A percentile compares a stretch with the other conserved stretches of the same genome.
These are phyloP conservation scores for Tillandsia fasciculata DNA, from an alignment of 176 grass and related monocot genomes.

Conservation along the genomic window DNA sequence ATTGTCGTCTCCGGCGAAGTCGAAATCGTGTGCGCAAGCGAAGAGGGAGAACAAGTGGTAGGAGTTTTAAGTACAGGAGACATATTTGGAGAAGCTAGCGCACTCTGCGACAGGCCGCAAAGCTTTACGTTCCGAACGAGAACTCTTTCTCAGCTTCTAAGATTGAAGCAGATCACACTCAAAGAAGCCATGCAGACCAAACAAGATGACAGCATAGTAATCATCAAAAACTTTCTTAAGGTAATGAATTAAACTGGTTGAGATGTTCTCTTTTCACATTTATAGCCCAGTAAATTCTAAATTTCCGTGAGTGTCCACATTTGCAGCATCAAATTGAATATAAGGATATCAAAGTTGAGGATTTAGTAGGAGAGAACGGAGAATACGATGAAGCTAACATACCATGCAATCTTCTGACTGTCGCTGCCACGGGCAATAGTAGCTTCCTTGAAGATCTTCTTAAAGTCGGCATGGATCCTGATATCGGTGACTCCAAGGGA, in stretches of 20 bases:
- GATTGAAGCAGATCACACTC: conserved; percentile 72
- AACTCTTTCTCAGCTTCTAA: conserved; percentile 75
- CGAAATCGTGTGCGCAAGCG: conserved; percentile 30
- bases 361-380: conserved; percentile 43
- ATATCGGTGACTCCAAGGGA: conserved; percentile 66
- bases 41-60: conserved; percentile 35
- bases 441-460: conserved; percentile 77
- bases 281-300: too few species aligned
- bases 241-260: conserved; percentile 13
- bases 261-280: neutral
- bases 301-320: neutral
- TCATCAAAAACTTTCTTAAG: conserved; percentile 90
- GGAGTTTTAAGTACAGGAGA: conserved; percentile 28
- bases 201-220: conserved; percentile 56
- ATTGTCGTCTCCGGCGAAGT: conserved; percentile 77
- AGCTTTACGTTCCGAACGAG: conserved; percentile 66
- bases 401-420: conserved; percentile 71
- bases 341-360: conserved; percentile 59
- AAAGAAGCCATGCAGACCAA: conserved; percentile 78
- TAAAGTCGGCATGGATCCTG: conserved; percentile 68
- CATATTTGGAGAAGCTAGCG: conserved; percentile 82
- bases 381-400: conserved; percentile 31
- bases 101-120: conserved; percentile 53
- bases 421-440: conserved; percentile 68
- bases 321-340: conserved; percentile 73